These are phyloP conservation scores for Fusarium drepaniforme DNA, from an alignment of 2,329 filamentous ascomycete species.

Conservation along the genomic window DNA sequence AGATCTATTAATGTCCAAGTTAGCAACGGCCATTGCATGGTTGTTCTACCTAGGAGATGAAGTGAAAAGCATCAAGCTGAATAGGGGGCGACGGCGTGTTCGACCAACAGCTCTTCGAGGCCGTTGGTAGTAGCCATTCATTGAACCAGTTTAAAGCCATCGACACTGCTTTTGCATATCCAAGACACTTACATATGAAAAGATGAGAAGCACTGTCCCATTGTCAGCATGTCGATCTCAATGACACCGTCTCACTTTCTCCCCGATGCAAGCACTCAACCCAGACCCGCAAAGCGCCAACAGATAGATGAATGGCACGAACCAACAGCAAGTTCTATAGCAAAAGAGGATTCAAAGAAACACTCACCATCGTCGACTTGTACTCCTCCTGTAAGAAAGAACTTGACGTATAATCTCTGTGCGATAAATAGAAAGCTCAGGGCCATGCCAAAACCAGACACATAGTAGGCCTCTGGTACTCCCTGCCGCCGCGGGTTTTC, in stretches of 20 bases:
- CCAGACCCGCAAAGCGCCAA: conserved; percentile 1
- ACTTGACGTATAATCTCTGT: conserved; percentile 45
- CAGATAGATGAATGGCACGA: not conserved
- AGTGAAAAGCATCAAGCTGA: not conserved
- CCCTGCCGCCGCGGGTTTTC: conserved; percentile 45
- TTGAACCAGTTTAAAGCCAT: not conserved
- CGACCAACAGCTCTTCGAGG: not conserved
- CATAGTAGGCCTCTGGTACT: conserved; percentile 38
- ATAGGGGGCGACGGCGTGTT: not conserved
- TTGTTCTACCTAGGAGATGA: too few relatives aligned
- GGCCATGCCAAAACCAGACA: conserved; percentile 33
- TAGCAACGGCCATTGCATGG: not conserved
- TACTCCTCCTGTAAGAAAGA: conserved; percentile 36
- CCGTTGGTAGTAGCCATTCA: not conserved
- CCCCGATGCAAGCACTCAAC: not conserved
- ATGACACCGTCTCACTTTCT: not conserved
- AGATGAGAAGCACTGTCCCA: conserved; percentile 27
- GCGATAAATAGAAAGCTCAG: conserved; percentile 38
- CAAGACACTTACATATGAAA: conserved; percentile 28
- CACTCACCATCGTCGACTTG: conserved; percentile 44
- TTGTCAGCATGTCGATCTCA: conserved; percentile 16
- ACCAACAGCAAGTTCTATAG: not conserved
- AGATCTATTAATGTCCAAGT: conserved; percentile 14
- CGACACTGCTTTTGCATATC: too few relatives aligned
- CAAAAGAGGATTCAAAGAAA: not conserved